phyloP scores from a whole-genome alignment of 345 rosid species.

The Moricandia arvensis region DNA sequence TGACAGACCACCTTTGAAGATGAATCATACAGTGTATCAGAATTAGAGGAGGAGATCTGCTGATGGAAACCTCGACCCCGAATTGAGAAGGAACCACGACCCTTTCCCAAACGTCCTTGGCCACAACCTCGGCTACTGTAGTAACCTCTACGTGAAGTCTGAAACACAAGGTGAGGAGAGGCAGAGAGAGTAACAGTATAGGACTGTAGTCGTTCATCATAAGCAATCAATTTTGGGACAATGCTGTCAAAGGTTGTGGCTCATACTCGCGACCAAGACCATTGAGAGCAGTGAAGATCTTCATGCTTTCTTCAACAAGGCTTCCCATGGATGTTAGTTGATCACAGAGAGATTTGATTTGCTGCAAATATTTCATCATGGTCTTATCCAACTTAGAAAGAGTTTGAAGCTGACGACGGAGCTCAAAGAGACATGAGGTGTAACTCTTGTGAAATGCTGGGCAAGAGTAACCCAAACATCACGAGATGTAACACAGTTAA shows the following conservation, averaged over 20 bases:
- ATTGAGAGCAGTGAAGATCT: not conserved
- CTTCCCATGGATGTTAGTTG: no score
- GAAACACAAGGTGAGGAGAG: not conserved
- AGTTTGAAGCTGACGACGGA: no score
- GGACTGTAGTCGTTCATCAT: not conserved
- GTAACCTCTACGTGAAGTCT: not conserved
- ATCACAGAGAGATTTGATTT: no score
- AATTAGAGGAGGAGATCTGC: no score
- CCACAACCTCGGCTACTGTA: not conserved
- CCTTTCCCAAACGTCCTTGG: not conserved
- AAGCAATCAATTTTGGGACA: not conserved
- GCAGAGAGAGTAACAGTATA: not conserved
- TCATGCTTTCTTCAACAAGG: not conserved
- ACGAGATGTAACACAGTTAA: no score
- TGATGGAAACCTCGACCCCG: no score
- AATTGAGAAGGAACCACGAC: not conserved
- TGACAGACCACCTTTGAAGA: no score
- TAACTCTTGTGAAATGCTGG: no score
- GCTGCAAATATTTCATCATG: not conserved
- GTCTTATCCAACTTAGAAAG: not conserved
- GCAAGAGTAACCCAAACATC: no score
- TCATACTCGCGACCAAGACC: not conserved
- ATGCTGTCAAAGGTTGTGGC: not conserved
- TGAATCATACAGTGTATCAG: no score
- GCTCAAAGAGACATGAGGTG: no score